These are phyloP conservation scores for Conidiobolus incongruus DNA, from an alignment of 371 early-diverging fungal genomes.

Conservation along the genomic window DNA sequence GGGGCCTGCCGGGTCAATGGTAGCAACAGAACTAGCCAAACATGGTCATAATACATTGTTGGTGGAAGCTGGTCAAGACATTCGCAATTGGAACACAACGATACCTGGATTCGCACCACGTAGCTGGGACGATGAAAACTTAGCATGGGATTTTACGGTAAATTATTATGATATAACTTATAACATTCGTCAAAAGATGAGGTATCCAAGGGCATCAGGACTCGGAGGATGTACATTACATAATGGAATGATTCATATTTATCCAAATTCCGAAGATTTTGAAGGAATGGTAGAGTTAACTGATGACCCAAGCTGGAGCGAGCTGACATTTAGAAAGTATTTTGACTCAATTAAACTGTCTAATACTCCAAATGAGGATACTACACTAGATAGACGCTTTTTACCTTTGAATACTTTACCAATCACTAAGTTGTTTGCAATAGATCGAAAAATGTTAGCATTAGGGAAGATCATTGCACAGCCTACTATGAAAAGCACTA, in stretches of 20 bases:
- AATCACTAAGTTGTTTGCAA: no score
- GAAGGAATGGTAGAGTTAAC: neutral
- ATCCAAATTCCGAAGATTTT: neutral
- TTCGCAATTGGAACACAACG: neutral
- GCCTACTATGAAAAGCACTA: no score
- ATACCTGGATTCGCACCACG: neutral
- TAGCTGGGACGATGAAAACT: no score
- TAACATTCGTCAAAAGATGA: no score
- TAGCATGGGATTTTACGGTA: no score
- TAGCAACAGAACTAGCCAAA: constrained; percentile 1
- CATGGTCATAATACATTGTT: neutral
- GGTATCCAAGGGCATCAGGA: neutral
- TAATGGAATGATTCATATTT: neutral
- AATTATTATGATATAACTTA: no score
- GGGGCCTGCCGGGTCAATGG: neutral
- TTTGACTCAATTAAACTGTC: neutral
- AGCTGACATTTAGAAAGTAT: neutral
- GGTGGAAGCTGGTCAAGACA: constrained; percentile 3
- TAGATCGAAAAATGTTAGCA: no score
- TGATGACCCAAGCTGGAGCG: neutral
- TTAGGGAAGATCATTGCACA: no score
- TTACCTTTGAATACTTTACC: no score
- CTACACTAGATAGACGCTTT: no score
- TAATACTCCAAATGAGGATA: no score
- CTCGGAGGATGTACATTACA: constrained; percentile 1